Conservation (phyloP, 2,329 filamentous ascomycete species). For the Ceratocystis cacaofunesta region DNA sequence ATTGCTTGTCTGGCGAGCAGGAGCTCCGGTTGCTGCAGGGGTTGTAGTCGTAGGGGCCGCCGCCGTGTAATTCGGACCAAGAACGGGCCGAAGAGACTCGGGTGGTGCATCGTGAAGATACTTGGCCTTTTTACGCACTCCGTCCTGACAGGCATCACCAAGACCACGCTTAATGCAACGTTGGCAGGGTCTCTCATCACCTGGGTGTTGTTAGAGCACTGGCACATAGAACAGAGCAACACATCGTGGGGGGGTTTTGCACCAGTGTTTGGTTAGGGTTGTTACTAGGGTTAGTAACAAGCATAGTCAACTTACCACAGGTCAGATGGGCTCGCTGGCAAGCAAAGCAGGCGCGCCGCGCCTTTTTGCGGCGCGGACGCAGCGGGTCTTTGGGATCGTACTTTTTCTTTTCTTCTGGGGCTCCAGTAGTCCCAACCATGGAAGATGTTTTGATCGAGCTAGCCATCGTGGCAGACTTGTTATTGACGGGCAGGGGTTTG, state of each 20-base stretch:
- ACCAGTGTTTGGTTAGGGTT: background rate
- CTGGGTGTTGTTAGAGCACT: constrained; percentile 31
- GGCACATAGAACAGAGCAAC: background rate
- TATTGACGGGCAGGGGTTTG: constrained; percentile 29
- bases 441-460: constrained; percentile 28
- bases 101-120: constrained; percentile 93
- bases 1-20: background rate
- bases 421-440: constrained; percentile 31
- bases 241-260: background rate
- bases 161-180: constrained; percentile 88
- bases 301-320: constrained; percentile 56
- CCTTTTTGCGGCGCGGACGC: constrained; percentile 87
- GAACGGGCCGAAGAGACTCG: constrained; percentile 74
- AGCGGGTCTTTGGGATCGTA: constrained; percentile 77
- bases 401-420: constrained; percentile 47
- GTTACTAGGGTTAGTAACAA: too few relatives aligned
- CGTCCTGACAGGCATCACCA: constrained; percentile 84
- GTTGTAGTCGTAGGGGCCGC: constrained; percentile 25
- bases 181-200: constrained; percentile 86
- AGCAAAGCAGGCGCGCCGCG: constrained; percentile 84
- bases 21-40: background rate
- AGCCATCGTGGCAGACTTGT: constrained; percentile 39
- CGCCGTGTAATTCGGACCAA: constrained; percentile 56
- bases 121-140: constrained; percentile 96
- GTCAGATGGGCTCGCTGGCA: constrained; percentile 96